Base-by-base conservation (phyloP, 2,329 filamentous ascomycete genomes). In the Tolypocladium inflatum region DNA sequence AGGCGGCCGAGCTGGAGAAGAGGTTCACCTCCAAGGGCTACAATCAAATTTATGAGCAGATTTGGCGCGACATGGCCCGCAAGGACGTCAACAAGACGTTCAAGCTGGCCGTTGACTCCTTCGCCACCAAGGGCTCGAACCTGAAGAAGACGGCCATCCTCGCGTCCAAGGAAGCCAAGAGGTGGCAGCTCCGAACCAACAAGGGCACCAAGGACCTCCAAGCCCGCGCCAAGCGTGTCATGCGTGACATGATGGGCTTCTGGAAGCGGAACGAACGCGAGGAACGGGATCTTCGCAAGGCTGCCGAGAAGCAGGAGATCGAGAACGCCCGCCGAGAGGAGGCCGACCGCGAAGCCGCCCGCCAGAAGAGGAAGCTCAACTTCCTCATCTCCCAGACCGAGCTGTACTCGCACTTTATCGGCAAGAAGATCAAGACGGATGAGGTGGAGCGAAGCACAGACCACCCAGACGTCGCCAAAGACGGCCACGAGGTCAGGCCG, bases 241-340 rank as follows among this genome's bases (percentile, higher is more conserved):
- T 99, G 94, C 86, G 94, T 70, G 94, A 99, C 75, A 99, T 99
- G 94, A 94, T 97, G 83, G 86, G 90, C 59, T 99, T 97, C 81
- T 99, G 94, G 94, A 97, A 97, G 76, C 88, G 93, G 58, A 99
- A 99, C 71, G 94, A 99, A 73, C 89, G 93, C 56, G 94, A 99
- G 71, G 94, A 99, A 71, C 90, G 94, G 60, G 94, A 99, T 71
- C 80, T 95, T 63, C 87, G 94, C 65, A 95, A 96, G 77, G 87
- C 92, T 56, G 94, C 94, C 6, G 94, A 99, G 78, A 90, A 88
- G 71, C 91, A 96, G 72, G 94, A 97, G 76, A 83, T 99, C 54
- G 94, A 99, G 71, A 95, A 94, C 68, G 94, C 94, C 21, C 92
- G 94, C 74, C 95, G 93, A 75, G 92, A 93, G 60, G 94, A 99